Evolutionary conservation across 768 basidiomycete genomes (phyloP), one percentile per base, ranked within the genome.

Genomic region (Psilocybe azurescens): DNA sequence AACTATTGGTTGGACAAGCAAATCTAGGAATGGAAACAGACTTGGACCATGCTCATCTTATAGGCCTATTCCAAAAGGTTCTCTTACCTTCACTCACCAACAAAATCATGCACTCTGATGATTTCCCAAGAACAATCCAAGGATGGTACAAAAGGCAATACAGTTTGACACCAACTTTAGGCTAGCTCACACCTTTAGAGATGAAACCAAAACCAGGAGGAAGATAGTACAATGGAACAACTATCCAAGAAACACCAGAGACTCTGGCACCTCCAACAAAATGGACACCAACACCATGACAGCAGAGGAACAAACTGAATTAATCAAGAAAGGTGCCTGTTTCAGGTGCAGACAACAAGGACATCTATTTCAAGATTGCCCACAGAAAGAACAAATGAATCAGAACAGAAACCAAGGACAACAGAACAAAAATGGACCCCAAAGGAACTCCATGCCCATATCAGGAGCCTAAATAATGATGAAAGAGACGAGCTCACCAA

Each of bases 291-390:
- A 64, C 28, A 24, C 8, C 0, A 52, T 60, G 24, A 38, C 52
- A 18, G 44, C 50, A 1, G 33, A 53, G 1, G 53, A 64, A 60
- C 29, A 48, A 49, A 28, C 53, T 18, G 47, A 56, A n/a, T 39
- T 60, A 3, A 33, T 64, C 44, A 49, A 36, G 28, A 56, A 56
- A 32, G 63, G 59, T 8, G 49, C 50, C 1, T 64, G 63, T 46
- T 64, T 64, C 59, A 18, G 44, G 3, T 64, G 59, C 49, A 51
- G 53, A 41, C 18, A 38, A 49, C 32, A 29, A 0, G 53, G 59
- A 3, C 63, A 64, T 16, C 32, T 60, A 2, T 9, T 48, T 5
- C 32, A 28, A 56, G 53, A 64, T 36, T 60, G 59, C 49, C 44
- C 59, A 33, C 59, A 54, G n/a, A 36, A 36, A 36, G 11, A 1